Percentiles rank a stretch among this genome's conserved stretches.
These are phyloP conservation scores for Allomyces macrogynus DNA, from an alignment of 192 early-diverging fungal genomes.

Conservation along the genomic window DNA sequence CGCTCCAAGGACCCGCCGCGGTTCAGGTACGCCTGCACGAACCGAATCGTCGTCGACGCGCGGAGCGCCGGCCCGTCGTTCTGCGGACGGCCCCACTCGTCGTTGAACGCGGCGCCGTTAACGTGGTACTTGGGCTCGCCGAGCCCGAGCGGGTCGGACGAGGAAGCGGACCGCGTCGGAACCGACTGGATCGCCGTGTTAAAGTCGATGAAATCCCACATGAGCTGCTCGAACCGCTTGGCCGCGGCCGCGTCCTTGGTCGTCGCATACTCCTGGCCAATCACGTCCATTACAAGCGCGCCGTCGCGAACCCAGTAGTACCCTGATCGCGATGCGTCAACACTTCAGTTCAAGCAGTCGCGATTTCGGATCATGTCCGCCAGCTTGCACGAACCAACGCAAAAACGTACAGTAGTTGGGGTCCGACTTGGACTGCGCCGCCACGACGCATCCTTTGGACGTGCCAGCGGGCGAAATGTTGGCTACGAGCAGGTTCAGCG, in stretches of 20 bases:
- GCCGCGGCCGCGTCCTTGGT: conserved; percentile 6
- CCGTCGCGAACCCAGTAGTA: conserved; percentile 53
- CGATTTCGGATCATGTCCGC: too few relatives aligned
- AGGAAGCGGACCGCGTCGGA: conserved; percentile 5
- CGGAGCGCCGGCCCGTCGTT: conserved; percentile 47
- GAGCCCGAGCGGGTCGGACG: conserved; percentile 9
- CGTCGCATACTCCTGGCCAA: conserved; percentile 11
- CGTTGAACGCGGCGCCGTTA: conserved; percentile 25
- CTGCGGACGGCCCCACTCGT: conserved; percentile 43
- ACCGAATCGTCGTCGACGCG: conserved; percentile 14
- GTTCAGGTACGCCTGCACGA: conserved; percentile 18
- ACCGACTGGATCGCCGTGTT: conserved; percentile 7
- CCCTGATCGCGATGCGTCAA: too few relatives aligned
- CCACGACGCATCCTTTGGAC: neutral
- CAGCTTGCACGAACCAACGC: too few relatives aligned
- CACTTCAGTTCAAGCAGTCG: too few relatives aligned
- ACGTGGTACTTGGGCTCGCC: conserved; percentile 48
- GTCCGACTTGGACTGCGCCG: neutral
- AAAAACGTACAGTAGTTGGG: neutral
- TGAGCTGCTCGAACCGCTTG: conserved; percentile 4
- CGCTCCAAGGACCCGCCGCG: conserved; percentile 8
- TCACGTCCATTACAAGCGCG: conserved; percentile 32
- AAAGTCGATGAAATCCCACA: conserved; percentile 20
- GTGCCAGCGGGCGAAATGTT: neutral
- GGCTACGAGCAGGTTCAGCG: neutral